Base-by-base conservation (phyloP, 2,329 filamentous ascomycete genomes). In the Fusarium sp. region DNA sequence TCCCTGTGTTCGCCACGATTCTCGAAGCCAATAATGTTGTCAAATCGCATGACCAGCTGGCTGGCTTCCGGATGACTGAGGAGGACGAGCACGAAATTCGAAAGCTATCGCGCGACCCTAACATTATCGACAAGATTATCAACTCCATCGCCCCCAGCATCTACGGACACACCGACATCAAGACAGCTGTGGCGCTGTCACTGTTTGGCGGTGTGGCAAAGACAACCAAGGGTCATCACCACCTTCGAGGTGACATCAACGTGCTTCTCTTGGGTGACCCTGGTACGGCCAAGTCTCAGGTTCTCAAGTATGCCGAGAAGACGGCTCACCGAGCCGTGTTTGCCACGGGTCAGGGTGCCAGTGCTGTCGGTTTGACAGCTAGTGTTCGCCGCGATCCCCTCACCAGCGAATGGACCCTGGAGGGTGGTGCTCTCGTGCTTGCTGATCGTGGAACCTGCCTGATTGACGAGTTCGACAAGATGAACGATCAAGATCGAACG, bases 381-480 rank as follows among this genome's bases (percentile, higher is more conserved):
- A 97, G 94, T 80, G 96, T 99, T 65, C 94, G 96, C 71, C 93
- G 95, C 70, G 96, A 99, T 78, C 96, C 96, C 6, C 86, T 98
- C 78, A 99, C 96, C 2, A 93, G 92, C 79, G 96, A 99, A 82
- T 99, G 96, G 95, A 98, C 96, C 7, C 85, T 99, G 3, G 96
- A 99, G 83, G 96, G 96, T 68, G 96, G 96, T 77, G 96, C 96
- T 5, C 87, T 99, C 11, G 96, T 99, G 76, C 89, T 99, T 60
- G 96, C 96, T 15, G 96, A 99, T 79, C 92, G 94, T 71, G 96
- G 96, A 41, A 97, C 94, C 15, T 98, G 96, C 77, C 86, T 99
- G 31, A 99, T 99, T 68, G 96, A 99, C 76, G 96, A 99, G 82
- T 99, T 99, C 76, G 96, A 99, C 88, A 99, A 99, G 87, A 99